phyloP scores from a whole-genome alignment of 2,329 filamentous ascomycete genomes.

The Daldinia sp. region DNA sequence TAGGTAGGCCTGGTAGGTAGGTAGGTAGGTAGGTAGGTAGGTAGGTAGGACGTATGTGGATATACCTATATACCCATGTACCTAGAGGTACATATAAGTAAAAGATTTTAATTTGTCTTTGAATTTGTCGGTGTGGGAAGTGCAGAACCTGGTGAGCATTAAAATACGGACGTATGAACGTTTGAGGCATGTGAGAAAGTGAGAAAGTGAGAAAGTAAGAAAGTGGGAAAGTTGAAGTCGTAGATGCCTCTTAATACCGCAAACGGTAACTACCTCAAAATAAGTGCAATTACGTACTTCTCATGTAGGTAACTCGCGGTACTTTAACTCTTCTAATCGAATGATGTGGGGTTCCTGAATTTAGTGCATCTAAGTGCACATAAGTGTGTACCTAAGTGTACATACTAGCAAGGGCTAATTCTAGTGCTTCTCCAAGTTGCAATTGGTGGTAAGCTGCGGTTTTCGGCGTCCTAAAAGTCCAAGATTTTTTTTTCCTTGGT shows the following conservation, averaged over 20 bases:
- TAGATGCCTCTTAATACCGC: neutral
- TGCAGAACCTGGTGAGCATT: too few relatives aligned
- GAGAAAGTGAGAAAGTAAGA: too few relatives aligned
- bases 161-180: too few relatives aligned
- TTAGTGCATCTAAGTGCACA: neutral
- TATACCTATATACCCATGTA: too few relatives aligned
- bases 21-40: too few relatives aligned
- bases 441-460: constrained; percentile 27
- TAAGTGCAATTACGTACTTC: neutral
- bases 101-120: neutral
- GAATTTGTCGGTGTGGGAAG: neutral
- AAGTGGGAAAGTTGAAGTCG: neutral
- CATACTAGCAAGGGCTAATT: constrained; percentile 21
- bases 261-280: neutral
- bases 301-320: too few relatives aligned
- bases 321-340: neutral
- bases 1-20: too few relatives aligned
- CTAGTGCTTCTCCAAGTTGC: constrained; percentile 8
- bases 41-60: neutral
- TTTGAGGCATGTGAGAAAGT: too few relatives aligned
- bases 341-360: neutral
- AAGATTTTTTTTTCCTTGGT: constrained; percentile 21
- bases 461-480: constrained; percentile 28
- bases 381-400: neutral
- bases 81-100: too few relatives aligned